phyloP scores from a whole-genome alignment of 2,329 filamentous ascomycete species.

The Colletotrichum lupini region DNA sequence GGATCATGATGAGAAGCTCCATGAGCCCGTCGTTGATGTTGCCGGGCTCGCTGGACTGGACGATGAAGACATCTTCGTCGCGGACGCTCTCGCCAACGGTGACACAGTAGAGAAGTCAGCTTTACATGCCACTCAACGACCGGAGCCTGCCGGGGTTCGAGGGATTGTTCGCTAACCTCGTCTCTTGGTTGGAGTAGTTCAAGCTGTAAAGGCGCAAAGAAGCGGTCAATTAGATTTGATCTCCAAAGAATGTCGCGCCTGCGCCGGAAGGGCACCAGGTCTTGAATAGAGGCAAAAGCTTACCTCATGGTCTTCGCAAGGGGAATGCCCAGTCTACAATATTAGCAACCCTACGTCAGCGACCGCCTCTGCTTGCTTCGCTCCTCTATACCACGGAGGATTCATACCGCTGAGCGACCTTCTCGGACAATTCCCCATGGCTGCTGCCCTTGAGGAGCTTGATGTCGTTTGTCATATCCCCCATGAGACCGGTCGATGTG shows the following conservation, averaged over 20 bases:
- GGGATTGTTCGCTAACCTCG: conserved; percentile 42
- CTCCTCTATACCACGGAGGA: not conserved
- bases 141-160: not conserved
- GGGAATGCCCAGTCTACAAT: conserved; percentile 30
- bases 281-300: not conserved
- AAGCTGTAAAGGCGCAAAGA: conserved; percentile 51
- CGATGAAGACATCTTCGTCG: conserved; percentile 85
- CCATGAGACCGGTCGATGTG: conserved; percentile 35
- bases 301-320: conserved; percentile 35
- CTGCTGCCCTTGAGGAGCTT: conserved; percentile 50
- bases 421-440: conserved; percentile 47
- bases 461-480: conserved; percentile 51
- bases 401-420: conserved; percentile 43
- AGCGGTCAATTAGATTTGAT: conserved; percentile 60
- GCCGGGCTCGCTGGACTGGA: conserved; percentile 88
- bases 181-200: conserved; percentile 83
- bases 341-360: conserved; percentile 4
- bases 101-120: conserved; percentile 61
- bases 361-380: not conserved
- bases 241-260: conserved; percentile 75
- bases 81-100: conserved; percentile 90
- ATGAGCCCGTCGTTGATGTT: conserved; percentile 94
- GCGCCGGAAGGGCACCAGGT: conserved; percentile 10
- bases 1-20: conserved; percentile 94
- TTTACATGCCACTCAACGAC: conserved; percentile 13